phyloP scores from a whole-genome alignment of 2,329 filamentous ascomycete species.

The Pseudogymnoascus sp. region DNA sequence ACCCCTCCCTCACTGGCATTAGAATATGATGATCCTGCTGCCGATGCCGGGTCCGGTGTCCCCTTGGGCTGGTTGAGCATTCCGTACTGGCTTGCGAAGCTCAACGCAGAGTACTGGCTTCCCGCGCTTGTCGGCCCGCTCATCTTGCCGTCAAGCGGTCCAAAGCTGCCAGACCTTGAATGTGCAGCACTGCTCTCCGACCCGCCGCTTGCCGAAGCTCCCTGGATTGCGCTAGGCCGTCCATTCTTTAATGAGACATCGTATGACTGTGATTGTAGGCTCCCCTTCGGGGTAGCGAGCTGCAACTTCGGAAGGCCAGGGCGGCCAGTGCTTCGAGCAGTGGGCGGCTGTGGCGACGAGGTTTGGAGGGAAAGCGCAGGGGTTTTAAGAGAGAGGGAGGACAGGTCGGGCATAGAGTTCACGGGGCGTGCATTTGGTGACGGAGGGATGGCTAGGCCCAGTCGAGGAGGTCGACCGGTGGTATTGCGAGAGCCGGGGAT shows the following conservation, averaged over 20 bases:
- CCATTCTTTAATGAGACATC: conserved; percentile 37
- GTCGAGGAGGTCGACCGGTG: conserved; percentile 30
- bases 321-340: conserved; percentile 31
- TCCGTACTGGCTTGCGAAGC: conserved; percentile 64
- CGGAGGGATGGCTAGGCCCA: conserved; percentile 84
- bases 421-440: conserved; percentile 77
- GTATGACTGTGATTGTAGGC: conserved; percentile 57
- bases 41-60: conserved; percentile 78
- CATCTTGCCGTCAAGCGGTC: conserved; percentile 62
- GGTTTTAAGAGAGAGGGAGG: conserved; percentile 17
- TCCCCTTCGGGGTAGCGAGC: conserved; percentile 82
- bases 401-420: conserved; percentile 25
- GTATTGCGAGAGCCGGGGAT: conserved; percentile 28
- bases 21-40: conserved; percentile 77
- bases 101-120: conserved; percentile 77
- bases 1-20: conserved; percentile 67
- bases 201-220: conserved; percentile 61
- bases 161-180: conserved; percentile 78
- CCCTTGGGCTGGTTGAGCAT: conserved; percentile 44
- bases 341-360: conserved; percentile 31
- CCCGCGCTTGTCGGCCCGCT: conserved; percentile 80
- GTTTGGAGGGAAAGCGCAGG: conserved; percentile 26
- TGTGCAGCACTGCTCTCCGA: conserved; percentile 74
- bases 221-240: conserved; percentile 30
- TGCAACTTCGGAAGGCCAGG: conserved; percentile 71